A percentile compares a stretch with the other conserved stretches of the same genome.
These are phyloP conservation scores for Xenosphaeropsis pyriputrescens DNA, from an alignment of 2,329 filamentous ascomycete genomes.

Conservation along the genomic window DNA sequence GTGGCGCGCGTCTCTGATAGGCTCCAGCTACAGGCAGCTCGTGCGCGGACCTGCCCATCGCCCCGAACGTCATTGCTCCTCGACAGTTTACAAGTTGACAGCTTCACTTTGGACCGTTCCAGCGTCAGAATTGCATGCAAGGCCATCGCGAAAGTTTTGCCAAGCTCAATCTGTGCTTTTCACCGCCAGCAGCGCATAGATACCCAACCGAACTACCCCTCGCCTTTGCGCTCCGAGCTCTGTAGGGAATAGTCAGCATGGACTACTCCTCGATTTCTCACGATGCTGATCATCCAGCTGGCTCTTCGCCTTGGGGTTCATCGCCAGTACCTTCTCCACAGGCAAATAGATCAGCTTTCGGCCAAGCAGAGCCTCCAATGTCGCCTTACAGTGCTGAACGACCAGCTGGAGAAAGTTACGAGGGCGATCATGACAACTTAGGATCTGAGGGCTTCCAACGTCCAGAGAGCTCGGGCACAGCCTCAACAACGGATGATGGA, in stretches of 20 bases:
- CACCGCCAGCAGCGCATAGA: too few relatives aligned
- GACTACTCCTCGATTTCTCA: slow-evolving; percentile 47
- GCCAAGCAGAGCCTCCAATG: slow-evolving; percentile 2
- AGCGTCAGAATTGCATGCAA: too few relatives aligned
- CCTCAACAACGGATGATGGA: slow-evolving; percentile 12
- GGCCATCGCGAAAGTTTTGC: too few relatives aligned
- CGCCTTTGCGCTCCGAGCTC: too few relatives aligned
- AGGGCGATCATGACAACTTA: slow-evolving; percentile 6
- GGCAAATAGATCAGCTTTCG: slow-evolving; percentile 12
- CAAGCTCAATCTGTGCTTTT: too few relatives aligned
- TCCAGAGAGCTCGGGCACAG: slow-evolving; percentile 11
- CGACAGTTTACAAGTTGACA: too few relatives aligned
- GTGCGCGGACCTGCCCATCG: too few relatives aligned
- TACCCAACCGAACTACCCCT: too few relatives aligned
- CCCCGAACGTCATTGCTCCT: too few relatives aligned
- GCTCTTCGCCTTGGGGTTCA: slow-evolving; percentile 44
- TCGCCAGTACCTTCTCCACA: slow-evolving; percentile 17
- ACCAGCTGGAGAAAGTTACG: slow-evolving; percentile 9
- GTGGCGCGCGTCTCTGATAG: too few relatives aligned
- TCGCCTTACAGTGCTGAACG: slow-evolving; percentile 9
- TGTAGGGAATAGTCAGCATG: slow-evolving; percentile 26
- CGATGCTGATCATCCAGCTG: slow-evolving; percentile 42
- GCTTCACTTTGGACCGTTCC: too few relatives aligned
- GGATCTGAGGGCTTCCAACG: not conserved
- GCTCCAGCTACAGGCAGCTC: too few relatives aligned